Evolutionary conservation across 1,139 yeast species (phyloP), one percentile per base, ranked within the genome.

Genomic region (Blastobotrys aristatus): DNA sequence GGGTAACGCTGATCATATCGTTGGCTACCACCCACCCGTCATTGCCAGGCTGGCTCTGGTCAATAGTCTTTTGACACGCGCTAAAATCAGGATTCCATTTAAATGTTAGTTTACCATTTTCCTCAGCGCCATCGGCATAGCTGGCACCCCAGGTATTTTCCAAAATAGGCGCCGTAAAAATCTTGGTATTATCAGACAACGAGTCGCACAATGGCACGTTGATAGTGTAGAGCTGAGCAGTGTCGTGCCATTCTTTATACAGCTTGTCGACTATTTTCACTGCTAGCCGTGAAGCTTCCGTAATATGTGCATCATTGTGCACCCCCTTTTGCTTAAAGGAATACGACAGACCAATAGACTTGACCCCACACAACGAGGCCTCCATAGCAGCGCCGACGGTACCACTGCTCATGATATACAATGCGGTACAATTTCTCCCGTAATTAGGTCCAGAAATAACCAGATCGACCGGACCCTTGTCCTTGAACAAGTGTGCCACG

Each of bases 311-410:
- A 32, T 72, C 75, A 45, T 79, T 74, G 51, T 84, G 87, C 33
- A 73, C 66, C 10, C 46, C 48, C 47, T 76, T 70, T 40, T 72
- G 67, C 46, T 71, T 75, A 62, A 83, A 90, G 6, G 95, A 92
- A 72, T 80, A 92, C 36, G 95, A 85, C 40, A 92, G 61, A 1
- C 96, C 97, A 52, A 92, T 74, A 2, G 96, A 71, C 57, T 75
- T 81, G 33, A 76, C 76, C 0, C 89, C 90, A 52, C 87, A 82
- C 39, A 92, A 78, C 1, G 85, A 87, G 0, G 92, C 95, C 67
- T 92, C 98, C 89, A 90, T 80, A 0, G 97, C 95, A 1, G 96
- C 97, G 22, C 98, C 98, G 24, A 92, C 85, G 1, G 98, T 92
- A n/a, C 98, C 98, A 57, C 94, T 83, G 10, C 96, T 81, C 60